phyloP scores from a whole-genome alignment of 805 yeast species.

The Debaryomyces prosopidis region DNA sequence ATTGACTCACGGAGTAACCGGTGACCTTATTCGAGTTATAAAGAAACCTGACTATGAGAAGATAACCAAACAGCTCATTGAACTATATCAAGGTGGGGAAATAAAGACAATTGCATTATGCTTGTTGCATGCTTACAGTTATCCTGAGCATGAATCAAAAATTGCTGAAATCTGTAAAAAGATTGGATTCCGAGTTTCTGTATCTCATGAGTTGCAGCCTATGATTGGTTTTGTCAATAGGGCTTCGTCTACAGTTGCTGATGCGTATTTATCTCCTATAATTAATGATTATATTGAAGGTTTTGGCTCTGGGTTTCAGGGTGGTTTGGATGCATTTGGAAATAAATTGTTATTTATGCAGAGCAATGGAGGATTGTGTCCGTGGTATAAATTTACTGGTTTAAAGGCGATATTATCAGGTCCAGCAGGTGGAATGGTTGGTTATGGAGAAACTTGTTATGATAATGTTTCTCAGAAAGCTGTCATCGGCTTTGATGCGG shows the following conservation, averaged over 20 bases:
- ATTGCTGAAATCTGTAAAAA: slow-evolving; percentile 30
- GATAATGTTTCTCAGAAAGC: slow-evolving; percentile 21
- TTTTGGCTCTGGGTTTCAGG: slow-evolving; percentile 34
- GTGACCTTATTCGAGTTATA: slow-evolving; percentile 25
- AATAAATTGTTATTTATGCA: slow-evolving; percentile 80
- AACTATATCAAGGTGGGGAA: slow-evolving; percentile 18
- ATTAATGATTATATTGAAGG: slow-evolving; percentile 28
- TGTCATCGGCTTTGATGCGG: slow-evolving; percentile 41
- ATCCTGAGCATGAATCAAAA: slow-evolving; percentile 30
- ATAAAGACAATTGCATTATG: slow-evolving; percentile 29
- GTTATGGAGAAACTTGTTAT: slow-evolving; percentile 79
- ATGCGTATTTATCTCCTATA: slow-evolving; percentile 38
- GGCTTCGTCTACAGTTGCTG: slow-evolving; percentile 37
- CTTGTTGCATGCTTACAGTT: slow-evolving; percentile 35
- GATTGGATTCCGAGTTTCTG: slow-evolving; percentile 36
- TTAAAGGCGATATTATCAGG: slow-evolving; percentile 83
- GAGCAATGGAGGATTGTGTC: slow-evolving; percentile 89
- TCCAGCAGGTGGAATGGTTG: slow-evolving; percentile 96
- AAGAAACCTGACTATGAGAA: slow-evolving; percentile 22
- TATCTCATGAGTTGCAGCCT: slow-evolving; percentile 35
- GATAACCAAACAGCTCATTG: slow-evolving; percentile 18
- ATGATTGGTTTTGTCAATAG: slow-evolving; percentile 39
- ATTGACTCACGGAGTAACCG: slow-evolving; percentile 30
- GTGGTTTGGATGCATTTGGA: slow-evolving; percentile 37
- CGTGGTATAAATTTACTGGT: slow-evolving; percentile 77